A percentile compares a stretch with the other conserved stretches of the same genome.
Evolutionary conservation across 2,329 filamentous ascomycete genomes (phyloP).

Genomic region (Aureobasidium mangrovei): DNA sequence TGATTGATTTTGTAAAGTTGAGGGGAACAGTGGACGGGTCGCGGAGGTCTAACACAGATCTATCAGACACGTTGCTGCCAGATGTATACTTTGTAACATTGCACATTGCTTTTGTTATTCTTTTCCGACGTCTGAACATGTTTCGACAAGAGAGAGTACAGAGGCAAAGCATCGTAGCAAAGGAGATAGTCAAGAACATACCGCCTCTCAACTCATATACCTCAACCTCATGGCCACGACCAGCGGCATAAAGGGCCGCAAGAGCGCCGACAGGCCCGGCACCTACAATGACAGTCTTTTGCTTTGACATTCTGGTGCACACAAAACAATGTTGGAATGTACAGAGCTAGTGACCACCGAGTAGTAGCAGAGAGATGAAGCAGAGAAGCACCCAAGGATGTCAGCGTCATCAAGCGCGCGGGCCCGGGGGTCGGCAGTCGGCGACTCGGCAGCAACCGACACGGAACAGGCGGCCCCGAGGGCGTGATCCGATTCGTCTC

Average conservation of each 20-base stretch:
- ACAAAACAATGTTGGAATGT: neutral
- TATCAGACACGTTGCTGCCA: slow-evolving; percentile 1
- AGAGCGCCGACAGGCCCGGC: slow-evolving; percentile 47
- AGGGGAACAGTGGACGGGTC: slow-evolving; percentile 73
- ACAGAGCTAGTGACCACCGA: neutral
- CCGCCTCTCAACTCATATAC: slow-evolving; percentile 89
- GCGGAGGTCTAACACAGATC: slow-evolving; percentile 60
- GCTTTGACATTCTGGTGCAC: slow-evolving; percentile 22
- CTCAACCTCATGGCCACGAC: slow-evolving; percentile 80
- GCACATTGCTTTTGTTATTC: neutral
- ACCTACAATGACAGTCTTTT: slow-evolving; percentile 77
- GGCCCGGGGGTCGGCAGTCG: neutral
- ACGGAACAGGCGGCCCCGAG: neutral
- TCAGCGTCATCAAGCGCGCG: neutral
- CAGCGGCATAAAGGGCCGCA: slow-evolving; percentile 84
- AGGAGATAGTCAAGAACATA: slow-evolving; percentile 38
- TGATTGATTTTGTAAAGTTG: slow-evolving; percentile 98
- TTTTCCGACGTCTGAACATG: neutral
- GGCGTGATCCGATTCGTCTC: neutral
- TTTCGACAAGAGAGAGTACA: neutral
- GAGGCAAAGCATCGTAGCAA: neutral
- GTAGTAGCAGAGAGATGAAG: neutral
- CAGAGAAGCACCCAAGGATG: neutral
- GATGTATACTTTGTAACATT: neutral
- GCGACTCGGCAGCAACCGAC: neutral